These are phyloP conservation scores for Hypseocharis bilobata DNA, from an alignment of 441 rosid species.

Conservation along the genomic window DNA sequence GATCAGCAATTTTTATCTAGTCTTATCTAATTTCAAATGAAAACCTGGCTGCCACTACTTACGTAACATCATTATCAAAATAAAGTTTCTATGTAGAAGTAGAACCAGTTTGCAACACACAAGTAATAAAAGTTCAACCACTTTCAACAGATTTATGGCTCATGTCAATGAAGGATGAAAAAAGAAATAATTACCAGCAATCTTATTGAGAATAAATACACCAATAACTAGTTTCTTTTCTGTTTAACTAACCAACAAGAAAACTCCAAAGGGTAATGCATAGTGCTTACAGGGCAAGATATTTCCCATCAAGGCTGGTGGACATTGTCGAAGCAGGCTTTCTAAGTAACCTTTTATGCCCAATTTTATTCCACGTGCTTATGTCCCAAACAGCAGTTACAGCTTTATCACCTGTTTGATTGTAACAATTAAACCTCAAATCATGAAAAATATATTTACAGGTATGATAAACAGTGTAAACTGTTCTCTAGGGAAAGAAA, in stretches of 20 bases:
- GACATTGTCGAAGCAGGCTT: constrained; percentile 76
- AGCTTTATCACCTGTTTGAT: constrained; percentile 53
- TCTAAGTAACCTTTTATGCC: constrained; percentile 70
- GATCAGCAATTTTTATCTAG: not conserved
- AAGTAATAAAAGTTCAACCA: not conserved
- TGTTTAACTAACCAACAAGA: not conserved
- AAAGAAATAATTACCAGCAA: not conserved
- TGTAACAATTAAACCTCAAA: constrained; percentile 18
- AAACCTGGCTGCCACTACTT: too few species aligned
- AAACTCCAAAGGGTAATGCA: not conserved
- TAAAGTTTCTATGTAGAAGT: not conserved
- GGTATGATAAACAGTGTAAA: not conserved
- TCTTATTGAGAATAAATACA: too few species aligned
- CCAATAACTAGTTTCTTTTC: too few species aligned
- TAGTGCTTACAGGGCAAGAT: constrained; percentile 69
- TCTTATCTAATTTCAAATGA: not conserved
- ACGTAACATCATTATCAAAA: not conserved
- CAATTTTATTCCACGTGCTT: constrained; percentile 86
- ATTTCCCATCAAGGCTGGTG: constrained; percentile 84
- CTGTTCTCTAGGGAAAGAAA: not conserved
- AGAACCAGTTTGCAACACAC: not conserved
- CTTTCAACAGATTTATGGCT: not conserved
- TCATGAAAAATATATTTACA: not conserved
- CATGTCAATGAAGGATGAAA: not conserved
- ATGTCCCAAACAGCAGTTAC: constrained; percentile 74